A percentile compares a stretch with the other conserved stretches of the same genome.
Conservation (phyloP, 805 yeast genomes). For the Nakazawaea populi region DNA sequence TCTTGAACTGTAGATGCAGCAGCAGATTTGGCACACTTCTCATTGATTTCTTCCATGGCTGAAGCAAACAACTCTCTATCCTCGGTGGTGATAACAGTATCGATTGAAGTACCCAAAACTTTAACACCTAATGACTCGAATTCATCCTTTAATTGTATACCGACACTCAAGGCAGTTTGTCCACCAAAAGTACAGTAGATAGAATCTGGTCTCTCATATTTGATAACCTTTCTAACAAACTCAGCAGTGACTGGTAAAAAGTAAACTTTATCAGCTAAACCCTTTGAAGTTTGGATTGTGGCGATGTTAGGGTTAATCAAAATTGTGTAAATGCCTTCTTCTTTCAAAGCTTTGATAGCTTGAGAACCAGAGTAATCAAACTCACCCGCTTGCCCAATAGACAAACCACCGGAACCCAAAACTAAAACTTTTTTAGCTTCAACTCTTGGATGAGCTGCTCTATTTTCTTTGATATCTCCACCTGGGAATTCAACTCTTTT, state of each 20-base stretch:
- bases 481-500: slow-evolving; percentile 89
- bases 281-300: slow-evolving; percentile 96
- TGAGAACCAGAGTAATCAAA: slow-evolving; percentile 98
- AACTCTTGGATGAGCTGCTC: slow-evolving; percentile 69
- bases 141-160: slow-evolving; percentile 93
- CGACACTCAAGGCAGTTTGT: slow-evolving; percentile 95
- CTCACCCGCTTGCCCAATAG: slow-evolving; percentile 99
- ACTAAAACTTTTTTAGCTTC: slow-evolving; percentile 88
- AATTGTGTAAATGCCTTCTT: slow-evolving; percentile 95
- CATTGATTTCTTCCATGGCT: slow-evolving; percentile 92
- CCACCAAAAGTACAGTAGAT: slow-evolving; percentile 98
- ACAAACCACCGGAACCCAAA: slow-evolving; percentile 96
- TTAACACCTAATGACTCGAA: slow-evolving; percentile 87
- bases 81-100: slow-evolving; percentile 94
- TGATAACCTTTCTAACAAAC: slow-evolving; percentile 90
- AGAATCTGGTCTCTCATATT: slow-evolving; percentile 95
- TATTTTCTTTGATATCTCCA: slow-evolving; percentile 69
- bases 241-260: slow-evolving; percentile 97
- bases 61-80: slow-evolving; percentile 94
- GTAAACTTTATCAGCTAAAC: slow-evolving; percentile 96
- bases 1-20: slow-evolving; percentile 79
- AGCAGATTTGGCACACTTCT: slow-evolving; percentile 90
- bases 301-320: slow-evolving; percentile 97
- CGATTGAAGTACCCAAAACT: slow-evolving; percentile 95
- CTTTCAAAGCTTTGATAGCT: slow-evolving; percentile 97